phyloP scores from a whole-genome alignment of 108 stramenopile species.

The Nitzschia sp. region DNA sequence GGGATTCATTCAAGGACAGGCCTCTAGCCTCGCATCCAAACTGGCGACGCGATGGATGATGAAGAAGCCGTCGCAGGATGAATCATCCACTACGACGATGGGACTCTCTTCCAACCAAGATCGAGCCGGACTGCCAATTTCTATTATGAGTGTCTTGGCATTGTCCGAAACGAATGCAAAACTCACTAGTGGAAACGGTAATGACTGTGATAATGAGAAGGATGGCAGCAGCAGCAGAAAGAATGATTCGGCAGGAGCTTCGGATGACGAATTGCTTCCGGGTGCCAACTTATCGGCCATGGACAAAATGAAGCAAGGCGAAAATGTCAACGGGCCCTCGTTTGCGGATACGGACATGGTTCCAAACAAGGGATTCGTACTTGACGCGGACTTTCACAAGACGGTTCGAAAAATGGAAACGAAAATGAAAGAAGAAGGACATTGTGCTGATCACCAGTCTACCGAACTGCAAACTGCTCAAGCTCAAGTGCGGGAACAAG shows the following conservation, averaged over 20 bases:
- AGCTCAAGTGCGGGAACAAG: neutral
- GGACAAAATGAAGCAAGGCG: slow-evolving; percentile 27
- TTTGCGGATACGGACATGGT: slow-evolving; percentile 2
- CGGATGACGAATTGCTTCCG: too few species aligned
- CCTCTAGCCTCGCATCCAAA: slow-evolving; percentile 4
- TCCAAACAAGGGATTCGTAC: neutral
- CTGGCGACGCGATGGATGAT: slow-evolving; percentile 11
- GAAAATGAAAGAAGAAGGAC: neutral
- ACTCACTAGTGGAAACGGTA: too few species aligned
- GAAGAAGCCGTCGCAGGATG: neutral
- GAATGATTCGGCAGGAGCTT: too few species aligned
- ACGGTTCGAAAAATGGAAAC: slow-evolving; percentile 1
- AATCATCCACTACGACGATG: too few species aligned
- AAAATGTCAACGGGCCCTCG: slow-evolving; percentile 12
- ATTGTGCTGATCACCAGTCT: neutral
- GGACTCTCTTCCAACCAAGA: too few species aligned
- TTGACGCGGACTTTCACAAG: slow-evolving; percentile 2
- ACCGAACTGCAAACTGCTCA: neutral
- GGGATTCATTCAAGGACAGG: slow-evolving; percentile 10
- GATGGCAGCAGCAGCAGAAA: too few species aligned
- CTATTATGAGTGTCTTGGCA: too few species aligned
- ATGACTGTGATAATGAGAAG: too few species aligned
- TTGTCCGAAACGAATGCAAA: too few species aligned
- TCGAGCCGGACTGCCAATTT: too few species aligned
- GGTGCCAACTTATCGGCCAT: slow-evolving; percentile 13